phyloP scores from a whole-genome alignment of 257 asterid genomes.

The Solanum gandarillasii region DNA sequence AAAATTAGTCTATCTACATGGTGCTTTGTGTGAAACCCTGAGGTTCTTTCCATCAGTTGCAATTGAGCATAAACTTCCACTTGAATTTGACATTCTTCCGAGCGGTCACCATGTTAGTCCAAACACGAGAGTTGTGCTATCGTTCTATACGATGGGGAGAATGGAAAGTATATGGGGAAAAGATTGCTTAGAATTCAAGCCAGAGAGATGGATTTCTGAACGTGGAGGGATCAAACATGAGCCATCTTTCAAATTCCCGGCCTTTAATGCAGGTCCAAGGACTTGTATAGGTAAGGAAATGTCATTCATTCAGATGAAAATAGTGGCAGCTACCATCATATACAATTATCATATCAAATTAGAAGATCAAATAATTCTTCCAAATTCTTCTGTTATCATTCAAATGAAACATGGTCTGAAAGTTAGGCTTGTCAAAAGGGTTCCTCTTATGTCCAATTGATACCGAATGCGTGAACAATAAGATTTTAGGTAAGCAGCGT shows the following conservation, averaged over 20 bases:
- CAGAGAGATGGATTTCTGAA: not conserved
- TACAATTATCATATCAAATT: too few species aligned
- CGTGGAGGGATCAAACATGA: not conserved
- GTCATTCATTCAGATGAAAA: too few species aligned
- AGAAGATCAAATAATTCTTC: too few species aligned
- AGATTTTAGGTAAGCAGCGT: too few species aligned
- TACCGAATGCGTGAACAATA: too few species aligned
- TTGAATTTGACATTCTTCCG: not conserved
- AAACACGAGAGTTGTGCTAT: not conserved
- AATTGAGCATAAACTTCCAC: not conserved
- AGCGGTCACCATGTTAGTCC: not conserved
- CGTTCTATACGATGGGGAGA: constrained; percentile 1
- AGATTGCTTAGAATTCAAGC: not conserved
- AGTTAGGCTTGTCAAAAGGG: too few species aligned
- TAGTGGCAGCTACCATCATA: too few species aligned
- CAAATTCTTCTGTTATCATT: too few species aligned
- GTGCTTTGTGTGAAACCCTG: not conserved
- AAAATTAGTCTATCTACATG: not conserved
- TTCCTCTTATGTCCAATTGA: too few species aligned
- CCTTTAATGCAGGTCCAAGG: not conserved
- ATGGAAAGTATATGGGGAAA: not conserved
- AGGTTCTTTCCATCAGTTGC: not conserved
- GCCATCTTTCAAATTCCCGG: not conserved
- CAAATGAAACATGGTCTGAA: too few species aligned
- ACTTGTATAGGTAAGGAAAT: too few species aligned